Base-by-base conservation (phyloP, 805 yeast genomes). In the Dipodascus albidus region DNA sequence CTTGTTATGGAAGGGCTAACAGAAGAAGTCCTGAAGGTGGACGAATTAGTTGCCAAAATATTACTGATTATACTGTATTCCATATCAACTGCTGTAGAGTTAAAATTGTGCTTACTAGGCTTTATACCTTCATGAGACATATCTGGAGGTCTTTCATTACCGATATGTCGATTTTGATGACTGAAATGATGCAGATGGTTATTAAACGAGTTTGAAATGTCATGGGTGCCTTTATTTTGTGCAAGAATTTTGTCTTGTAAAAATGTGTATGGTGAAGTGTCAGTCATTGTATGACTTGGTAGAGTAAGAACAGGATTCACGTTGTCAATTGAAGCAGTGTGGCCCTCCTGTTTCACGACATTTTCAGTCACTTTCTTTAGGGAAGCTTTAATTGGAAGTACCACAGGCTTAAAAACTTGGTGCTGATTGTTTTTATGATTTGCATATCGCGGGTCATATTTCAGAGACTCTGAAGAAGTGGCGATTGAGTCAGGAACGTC, bases 401-500 rank as follows among this genome's bases (percentile, higher is more conserved):
- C 33, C 50, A 47, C 49, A 4, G 11, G 22, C 20, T 21, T 23
- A 14, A 23, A 47, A 23, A 19, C 4, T 6, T 47, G 49, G 4
- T 8, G 6, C 19, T 50, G 3, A 47, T 17, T 1, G 27, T 50
- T 4, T 48, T 38, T 0, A 20, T 21, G 47, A 23, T 49, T 52
- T 20, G 41, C 50, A 23, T 48, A 50, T 17, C 55, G 47, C 14
- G 54, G 57, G 22, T 53, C 59, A 33, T 20, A 48, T 35, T 51
- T 52, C 49, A 23, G 38, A 31, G 55, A 52, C 9, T 48, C 59
- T 2, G 52, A n/a, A 9, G 54, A 50, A 35, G 22, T 38, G 11
- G 60, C 55, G 1, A 58, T 52, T 11, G 50, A 48, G 24, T 69
- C 71, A 1, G 80, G 79, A 2, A 78, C 79, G 55, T 83, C 93